Conservation (phyloP, 1,139 yeast genomes). For the Meyerozyma smithsonii region DNA sequence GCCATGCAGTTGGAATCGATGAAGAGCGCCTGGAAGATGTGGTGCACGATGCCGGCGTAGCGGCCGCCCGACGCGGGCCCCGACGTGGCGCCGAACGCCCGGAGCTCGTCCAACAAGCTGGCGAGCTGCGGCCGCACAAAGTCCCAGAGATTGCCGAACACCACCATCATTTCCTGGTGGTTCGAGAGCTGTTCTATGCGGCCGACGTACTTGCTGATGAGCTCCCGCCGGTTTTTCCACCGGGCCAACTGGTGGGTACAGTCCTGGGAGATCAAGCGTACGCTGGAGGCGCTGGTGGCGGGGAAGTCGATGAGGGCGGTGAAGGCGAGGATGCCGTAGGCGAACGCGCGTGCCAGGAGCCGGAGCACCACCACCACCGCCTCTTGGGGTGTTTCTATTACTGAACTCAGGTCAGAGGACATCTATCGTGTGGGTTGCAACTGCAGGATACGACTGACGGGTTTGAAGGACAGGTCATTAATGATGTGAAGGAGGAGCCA, state of each 20-base stretch:
- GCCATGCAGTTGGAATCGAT: not conserved
- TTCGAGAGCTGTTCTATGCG: not conserved
- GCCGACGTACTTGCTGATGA: not conserved
- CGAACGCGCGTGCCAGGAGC: slow-evolving; percentile 1
- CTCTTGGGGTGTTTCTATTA: not conserved
- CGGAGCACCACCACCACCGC: slow-evolving; percentile 1
- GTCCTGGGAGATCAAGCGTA: not conserved
- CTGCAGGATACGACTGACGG: not conserved
- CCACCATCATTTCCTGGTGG: not conserved
- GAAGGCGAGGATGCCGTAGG: not conserved
- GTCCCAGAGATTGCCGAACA: not conserved
- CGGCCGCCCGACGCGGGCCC: too few relatives aligned
- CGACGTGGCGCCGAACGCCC: not conserved
- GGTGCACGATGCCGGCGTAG: not conserved
- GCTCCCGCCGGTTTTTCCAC: slow-evolving; percentile 1
- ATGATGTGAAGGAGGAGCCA: too few relatives aligned
- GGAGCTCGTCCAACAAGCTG: not conserved
- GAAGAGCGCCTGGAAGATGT: not conserved
- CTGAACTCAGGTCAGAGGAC: not conserved
- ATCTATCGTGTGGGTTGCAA: not conserved
- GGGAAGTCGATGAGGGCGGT: not conserved
- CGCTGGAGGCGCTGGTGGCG: not conserved
- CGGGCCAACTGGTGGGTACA: not conserved
- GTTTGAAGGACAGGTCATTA: not conserved
- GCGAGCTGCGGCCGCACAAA: slow-evolving; percentile 1